Evolutionary conservation across 1,284 basidiomycete genomes (phyloP).

Genomic region (Melampsora abietis-canadensis): DNA sequence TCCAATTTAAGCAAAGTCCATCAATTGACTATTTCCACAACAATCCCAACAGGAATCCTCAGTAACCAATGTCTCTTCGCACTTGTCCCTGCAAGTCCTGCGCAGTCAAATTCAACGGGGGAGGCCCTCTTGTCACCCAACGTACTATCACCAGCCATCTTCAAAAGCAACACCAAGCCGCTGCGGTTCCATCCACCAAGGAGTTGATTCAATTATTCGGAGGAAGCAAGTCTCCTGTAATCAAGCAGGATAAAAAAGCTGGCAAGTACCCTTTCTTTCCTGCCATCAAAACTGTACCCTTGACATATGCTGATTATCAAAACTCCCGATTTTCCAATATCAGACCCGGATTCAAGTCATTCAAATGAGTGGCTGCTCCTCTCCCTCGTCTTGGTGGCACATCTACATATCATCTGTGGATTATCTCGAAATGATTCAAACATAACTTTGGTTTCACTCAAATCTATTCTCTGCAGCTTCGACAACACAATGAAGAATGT

Average conservation of each 20-base stretch:
- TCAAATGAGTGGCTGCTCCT: not conserved
- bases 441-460: not conserved
- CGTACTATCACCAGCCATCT: constrained; percentile 7
- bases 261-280: too few species aligned
- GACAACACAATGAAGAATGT: not conserved
- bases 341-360: not conserved
- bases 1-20: too few species aligned
- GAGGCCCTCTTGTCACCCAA: constrained; percentile 8
- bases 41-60: not conserved
- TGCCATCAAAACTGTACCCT: too few species aligned
- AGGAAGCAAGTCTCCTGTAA: not conserved
- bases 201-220: constrained; percentile 9
- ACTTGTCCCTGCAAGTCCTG: constrained; percentile 13
- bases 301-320: too few species aligned
- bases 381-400: not conserved
- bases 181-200: not conserved
- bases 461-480: constrained; percentile 3
- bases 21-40: not conserved
- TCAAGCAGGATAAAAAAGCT: too few species aligned
- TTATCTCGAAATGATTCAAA: not conserved
- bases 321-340: too few species aligned
- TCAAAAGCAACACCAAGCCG: not conserved
- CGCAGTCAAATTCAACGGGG: not conserved
- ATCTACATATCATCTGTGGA: not conserved
- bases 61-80: constrained; percentile 9